Percentiles rank a stretch among this genome's conserved stretches.
These are phyloP conservation scores for Metschnikowia vanudenii DNA, from an alignment of 805 yeast species.

Conservation along the genomic window DNA sequence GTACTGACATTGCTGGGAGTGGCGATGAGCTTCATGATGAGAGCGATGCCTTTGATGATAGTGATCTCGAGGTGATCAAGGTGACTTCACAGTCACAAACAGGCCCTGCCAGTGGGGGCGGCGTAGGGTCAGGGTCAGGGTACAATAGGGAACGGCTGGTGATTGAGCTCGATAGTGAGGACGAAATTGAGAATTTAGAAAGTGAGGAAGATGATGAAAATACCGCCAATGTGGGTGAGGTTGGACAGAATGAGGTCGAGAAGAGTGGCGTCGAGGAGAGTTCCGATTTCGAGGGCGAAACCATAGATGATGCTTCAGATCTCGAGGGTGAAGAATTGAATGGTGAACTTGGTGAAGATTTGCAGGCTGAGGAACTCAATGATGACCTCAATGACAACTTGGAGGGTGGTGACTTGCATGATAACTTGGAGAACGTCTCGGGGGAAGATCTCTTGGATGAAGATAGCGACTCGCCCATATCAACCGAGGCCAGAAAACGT, in stretches of 20 bases:
- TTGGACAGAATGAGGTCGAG: too few species aligned
- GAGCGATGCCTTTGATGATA: neutral
- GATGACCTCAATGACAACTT: neutral
- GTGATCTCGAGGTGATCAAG: constrained; percentile 10
- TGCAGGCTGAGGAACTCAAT: neutral
- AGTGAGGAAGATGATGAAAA: constrained; percentile 11
- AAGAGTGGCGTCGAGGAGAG: too few species aligned
- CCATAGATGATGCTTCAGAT: neutral
- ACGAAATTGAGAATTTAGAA: constrained; percentile 29
- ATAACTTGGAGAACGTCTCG: neutral
- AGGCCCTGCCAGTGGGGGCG: too few species aligned
- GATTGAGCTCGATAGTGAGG: constrained; percentile 24
- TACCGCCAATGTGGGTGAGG: too few species aligned
- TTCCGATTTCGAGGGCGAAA: neutral
- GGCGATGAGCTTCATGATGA: constrained; percentile 3
- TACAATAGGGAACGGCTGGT: constrained; percentile 7
- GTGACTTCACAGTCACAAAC: neutral
- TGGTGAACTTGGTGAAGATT: neutral
- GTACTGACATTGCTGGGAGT: neutral
- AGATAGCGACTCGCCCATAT: too few species aligned
- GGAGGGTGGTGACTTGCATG: neutral
- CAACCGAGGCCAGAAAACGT: too few species aligned
- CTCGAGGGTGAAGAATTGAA: neutral
- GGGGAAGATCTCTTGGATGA: neutral
- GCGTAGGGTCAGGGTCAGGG: neutral